phyloP scores from a whole-genome alignment of 2,329 filamentous ascomycete species.

The Colletotrichum sp. region DNA sequence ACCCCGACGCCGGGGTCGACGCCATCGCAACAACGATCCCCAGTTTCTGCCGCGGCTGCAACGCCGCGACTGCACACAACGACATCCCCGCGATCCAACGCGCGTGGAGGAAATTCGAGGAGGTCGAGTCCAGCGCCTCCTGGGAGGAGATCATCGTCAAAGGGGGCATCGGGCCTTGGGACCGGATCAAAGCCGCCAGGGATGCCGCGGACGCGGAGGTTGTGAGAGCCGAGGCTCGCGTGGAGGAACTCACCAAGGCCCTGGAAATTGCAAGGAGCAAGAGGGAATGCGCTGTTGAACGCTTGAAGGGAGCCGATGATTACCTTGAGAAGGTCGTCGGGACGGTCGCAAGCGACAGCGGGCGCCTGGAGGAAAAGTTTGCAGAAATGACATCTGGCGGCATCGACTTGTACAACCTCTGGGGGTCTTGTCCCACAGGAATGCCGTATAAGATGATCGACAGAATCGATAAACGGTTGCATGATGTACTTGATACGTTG shows the following conservation, averaged over 20 bases:
- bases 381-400: not conserved
- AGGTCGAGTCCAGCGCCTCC: not conserved
- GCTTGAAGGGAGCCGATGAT: not conserved
- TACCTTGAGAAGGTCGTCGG: not conserved
- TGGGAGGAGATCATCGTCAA: not conserved
- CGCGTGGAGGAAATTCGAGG: not conserved
- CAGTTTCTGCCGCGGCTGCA: not conserved
- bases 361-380: not conserved
- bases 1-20: not conserved
- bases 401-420: fast-evolving
- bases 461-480: not conserved
- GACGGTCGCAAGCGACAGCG: not conserved
- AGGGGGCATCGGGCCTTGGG: not conserved
- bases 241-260: not conserved
- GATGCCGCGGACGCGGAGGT: not conserved
- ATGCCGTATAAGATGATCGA: not conserved
- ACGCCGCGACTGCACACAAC: not conserved
- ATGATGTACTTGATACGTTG: not conserved
- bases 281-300: not conserved
- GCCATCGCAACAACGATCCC: not conserved
- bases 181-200: not conserved
- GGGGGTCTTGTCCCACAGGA: not conserved
- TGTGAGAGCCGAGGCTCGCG: not conserved
- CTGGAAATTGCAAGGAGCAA: not conserved
- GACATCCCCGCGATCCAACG: not conserved